Evolutionary conservation across 805 yeast species (phyloP).

Genomic region (Candida ortonii): DNA sequence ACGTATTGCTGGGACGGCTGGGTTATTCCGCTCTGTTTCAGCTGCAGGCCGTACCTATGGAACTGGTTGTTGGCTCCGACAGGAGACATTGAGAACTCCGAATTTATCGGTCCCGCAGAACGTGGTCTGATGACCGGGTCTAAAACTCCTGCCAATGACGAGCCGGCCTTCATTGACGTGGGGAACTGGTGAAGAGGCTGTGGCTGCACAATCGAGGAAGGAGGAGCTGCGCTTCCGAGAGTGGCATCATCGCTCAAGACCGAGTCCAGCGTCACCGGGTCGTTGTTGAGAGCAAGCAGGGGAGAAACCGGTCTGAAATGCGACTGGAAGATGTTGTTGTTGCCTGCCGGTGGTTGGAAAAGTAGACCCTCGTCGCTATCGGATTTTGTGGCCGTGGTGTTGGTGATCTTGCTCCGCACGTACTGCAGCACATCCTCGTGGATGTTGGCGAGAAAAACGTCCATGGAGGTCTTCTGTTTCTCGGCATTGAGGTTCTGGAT

Average conservation of each 20-base stretch:
- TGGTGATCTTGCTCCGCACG: conserved; percentile 42
- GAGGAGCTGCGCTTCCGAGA: conserved; percentile 4
- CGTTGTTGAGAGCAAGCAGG: conserved; percentile 31
- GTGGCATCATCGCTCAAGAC: conserved; percentile 30
- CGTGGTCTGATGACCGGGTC: conserved; percentile 38
- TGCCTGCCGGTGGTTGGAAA: conserved; percentile 26
- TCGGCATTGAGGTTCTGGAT: conserved; percentile 43
- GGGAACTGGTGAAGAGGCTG: conserved; percentile 15
- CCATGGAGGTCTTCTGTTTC: conserved; percentile 46
- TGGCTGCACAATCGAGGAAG: conserved; percentile 11
- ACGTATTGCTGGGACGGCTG: conserved; percentile 8
- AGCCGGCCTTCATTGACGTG: conserved; percentile 8
- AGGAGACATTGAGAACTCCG: conserved; percentile 17
- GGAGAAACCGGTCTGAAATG: conserved; percentile 34
- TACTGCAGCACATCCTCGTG: conserved; percentile 44
- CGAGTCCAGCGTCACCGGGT: conserved; percentile 39
- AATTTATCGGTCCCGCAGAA: conserved; percentile 42
- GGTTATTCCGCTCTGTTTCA: conserved; percentile 4
- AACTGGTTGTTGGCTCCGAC: conserved; percentile 5
- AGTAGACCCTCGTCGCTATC: conserved; percentile 15
- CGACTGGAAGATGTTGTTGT: conserved; percentile 23
- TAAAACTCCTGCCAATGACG: conserved; percentile 5
- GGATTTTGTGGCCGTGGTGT: conserved; percentile 14
- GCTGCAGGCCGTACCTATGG: conserved; percentile 11
- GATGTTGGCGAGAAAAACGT: conserved; percentile 44